phyloP scores from a whole-genome alignment of 441 rosid genomes.

The Erodium moschatum region DNA sequence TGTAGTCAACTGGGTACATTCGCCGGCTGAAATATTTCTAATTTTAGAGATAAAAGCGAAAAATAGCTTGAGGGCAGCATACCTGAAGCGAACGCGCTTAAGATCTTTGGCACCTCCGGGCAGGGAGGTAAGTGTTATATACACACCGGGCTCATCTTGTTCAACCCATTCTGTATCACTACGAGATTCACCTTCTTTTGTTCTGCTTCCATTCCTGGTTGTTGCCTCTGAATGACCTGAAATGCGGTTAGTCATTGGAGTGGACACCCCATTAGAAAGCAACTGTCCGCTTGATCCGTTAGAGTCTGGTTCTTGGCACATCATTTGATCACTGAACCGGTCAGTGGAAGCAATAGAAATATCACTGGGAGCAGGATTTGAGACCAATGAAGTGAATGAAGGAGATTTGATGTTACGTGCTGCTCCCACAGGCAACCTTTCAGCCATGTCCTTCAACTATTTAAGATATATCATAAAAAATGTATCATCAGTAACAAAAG shows the following conservation, averaged over 20 bases:
- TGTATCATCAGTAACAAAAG: conserved; percentile 16
- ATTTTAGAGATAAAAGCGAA: background rate
- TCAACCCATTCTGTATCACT: conserved; percentile 81
- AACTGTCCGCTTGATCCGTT: conserved; percentile 36
- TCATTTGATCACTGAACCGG: conserved; percentile 34
- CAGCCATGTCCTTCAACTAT: conserved; percentile 88
- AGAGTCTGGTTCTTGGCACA: conserved; percentile 42
- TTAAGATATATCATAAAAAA: conserved; percentile 11
- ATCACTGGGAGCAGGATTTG: conserved; percentile 47
- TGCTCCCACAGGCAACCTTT: conserved; percentile 70
- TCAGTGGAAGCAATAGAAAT: conserved; percentile 37
- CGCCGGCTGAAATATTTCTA: conserved; percentile 5
- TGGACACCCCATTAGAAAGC: conserved; percentile 44
- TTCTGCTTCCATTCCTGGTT: conserved; percentile 41
- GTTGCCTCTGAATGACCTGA: conserved; percentile 40
- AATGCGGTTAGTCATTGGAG: conserved; percentile 31
- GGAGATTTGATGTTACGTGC: conserved; percentile 48
- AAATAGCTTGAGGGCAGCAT: conserved; percentile 12
- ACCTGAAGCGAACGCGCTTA: conserved; percentile 95
- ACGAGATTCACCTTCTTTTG: conserved; percentile 51
- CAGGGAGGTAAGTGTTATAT: conserved; percentile 71
- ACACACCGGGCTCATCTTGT: conserved; percentile 93
- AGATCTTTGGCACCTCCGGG: conserved; percentile 84
- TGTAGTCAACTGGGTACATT: too few relatives aligned
- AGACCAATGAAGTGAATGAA: conserved; percentile 41